Base-by-base conservation (phyloP, 768 basidiomycete species). In the Suillus paluster region DNA sequence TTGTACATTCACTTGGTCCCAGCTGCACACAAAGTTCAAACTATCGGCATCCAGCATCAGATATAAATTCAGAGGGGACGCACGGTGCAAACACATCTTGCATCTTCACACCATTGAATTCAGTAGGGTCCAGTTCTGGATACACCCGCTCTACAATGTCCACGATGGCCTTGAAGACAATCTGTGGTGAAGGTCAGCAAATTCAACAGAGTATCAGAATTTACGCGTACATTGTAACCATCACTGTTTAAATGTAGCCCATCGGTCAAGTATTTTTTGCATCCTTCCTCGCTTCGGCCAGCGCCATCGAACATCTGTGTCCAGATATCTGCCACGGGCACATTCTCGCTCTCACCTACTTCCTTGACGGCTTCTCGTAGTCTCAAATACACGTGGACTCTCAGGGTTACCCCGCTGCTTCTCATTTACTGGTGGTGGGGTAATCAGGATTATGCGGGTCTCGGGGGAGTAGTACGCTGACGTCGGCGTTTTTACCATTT, bases 391-490 rank as follows among this genome's bases (percentile, higher is more conserved):
- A 14, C 92, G 83, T 14, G n/a, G 50, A 21, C 12, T 34, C 25
- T 46, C 17, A n/a, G n/a, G 25, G 14, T 27, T 34, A 46, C 78
- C 81, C 66, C 91, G 79, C 63, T 86, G 85, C 66, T 81, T 67
- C 5, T 85, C 86, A 68, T 89, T 90, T 58, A 94, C 81, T 3
- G 95, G 95, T 7, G 95, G 92, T 15, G 95, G 91, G 15, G 91
- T 91, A 62, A 96, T 85, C 60, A 97, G 80, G 57, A 97, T 77
- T 67, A 97, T 83, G 58, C 83, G 82, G 52, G 94, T 95, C 17
- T 80, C 68, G 3, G 90, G 89, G 11, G 90, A 89, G 76, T 91
- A 84, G 68, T 83, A 83, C 21, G 78, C 70, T 5, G 92, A 94
- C 15, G 79, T 73, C 0, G 90, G 83, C 2, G 84, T 83, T 53